Evolutionary conservation across 176 grass and related monocot species (phyloP), one percentile per base, ranked within the genome.

Genomic region (Musa itinerans): DNA sequence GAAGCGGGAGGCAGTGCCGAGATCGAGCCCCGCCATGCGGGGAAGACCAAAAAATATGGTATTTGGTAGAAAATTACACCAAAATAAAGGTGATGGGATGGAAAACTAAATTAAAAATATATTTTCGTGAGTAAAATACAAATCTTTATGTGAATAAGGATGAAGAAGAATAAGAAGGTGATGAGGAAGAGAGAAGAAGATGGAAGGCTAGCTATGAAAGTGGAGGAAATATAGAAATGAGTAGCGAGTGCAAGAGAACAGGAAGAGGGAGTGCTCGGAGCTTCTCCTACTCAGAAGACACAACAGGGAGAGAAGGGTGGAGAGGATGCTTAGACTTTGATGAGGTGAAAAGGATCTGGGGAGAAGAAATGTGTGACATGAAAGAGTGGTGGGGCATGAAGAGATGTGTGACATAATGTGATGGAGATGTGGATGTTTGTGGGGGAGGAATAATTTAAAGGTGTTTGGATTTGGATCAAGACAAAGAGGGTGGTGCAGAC

Each of bases 1-100:
- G 86, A 87, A 93, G 63, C 74, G 85, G 67, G 87, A 91, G 70
- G 53, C 81, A 9, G 90, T 88, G 83, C 90, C 82, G 78, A 98
- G 87, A 93, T 93, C 88, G 29, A 98, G 81, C 54, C 88, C 88
- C 74, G 94, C 90, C 94, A 98, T 98, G 86, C 79, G 80, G 15
- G 29, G 24, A 58, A 65, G 82, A 68, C 63, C 71, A 75, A 74
- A 87, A 87, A 87, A 79, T 83, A 78, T 74, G 82, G 84, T 84
- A 87, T 76, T 85, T 78, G 24, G 76, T 29, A 54, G 82, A 80
- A 87, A 74, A 43, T 43, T 43, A 43, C 34, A 43, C 34, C 76
- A 89, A 81, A 75, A 53, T 53, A 78, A 19, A 52, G 74, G 71
- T 43, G 72, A 88, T 81, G 88, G 51, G 71, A 25, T 73, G 71